Percentiles rank a stretch among this genome's conserved stretches.
Evolutionary conservation across 2,329 filamentous ascomycete genomes (phyloP).

Genomic region (Taxawa tesnikishii): DNA sequence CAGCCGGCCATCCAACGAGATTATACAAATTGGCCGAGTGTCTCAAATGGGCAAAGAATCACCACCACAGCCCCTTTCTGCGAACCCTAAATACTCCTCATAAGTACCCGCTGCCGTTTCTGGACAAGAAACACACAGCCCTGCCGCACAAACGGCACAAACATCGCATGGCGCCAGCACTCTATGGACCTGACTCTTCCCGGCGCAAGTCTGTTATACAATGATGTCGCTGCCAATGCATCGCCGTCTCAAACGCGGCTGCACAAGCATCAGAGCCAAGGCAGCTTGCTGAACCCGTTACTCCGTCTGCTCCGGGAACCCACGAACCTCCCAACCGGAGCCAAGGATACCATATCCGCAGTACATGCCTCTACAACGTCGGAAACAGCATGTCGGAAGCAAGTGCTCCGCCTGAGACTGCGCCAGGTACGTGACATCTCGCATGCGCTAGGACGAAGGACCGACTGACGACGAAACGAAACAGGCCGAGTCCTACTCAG

Average conservation of each 20-base stretch:
- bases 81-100: too few species aligned
- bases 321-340: slow-evolving; percentile 24
- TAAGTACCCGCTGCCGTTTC: too few species aligned
- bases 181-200: background rate
- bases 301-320: slow-evolving; percentile 23
- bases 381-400: slow-evolving; percentile 30
- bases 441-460: background rate
- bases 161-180: background rate
- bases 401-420: slow-evolving; percentile 52
- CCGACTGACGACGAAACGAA: slow-evolving; percentile 8
- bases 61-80: too few species aligned
- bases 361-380: slow-evolving; percentile 19
- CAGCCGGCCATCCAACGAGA: too few species aligned
- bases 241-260: background rate
- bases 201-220: background rate
- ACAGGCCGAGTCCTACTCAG: slow-evolving; percentile 53
- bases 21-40: too few species aligned
- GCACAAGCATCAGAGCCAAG: slow-evolving; percentile 10
- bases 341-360: slow-evolving; percentile 28
- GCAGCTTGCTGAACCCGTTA: slow-evolving; percentile 21
- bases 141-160: too few species aligned
- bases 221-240: background rate
- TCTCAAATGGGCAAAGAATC: too few species aligned
- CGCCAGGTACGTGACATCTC: slow-evolving; percentile 43
- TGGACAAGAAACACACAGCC: too few species aligned